Conservation (phyloP, 2,329 filamentous ascomycete species). For the Graphilbum sp. region DNA sequence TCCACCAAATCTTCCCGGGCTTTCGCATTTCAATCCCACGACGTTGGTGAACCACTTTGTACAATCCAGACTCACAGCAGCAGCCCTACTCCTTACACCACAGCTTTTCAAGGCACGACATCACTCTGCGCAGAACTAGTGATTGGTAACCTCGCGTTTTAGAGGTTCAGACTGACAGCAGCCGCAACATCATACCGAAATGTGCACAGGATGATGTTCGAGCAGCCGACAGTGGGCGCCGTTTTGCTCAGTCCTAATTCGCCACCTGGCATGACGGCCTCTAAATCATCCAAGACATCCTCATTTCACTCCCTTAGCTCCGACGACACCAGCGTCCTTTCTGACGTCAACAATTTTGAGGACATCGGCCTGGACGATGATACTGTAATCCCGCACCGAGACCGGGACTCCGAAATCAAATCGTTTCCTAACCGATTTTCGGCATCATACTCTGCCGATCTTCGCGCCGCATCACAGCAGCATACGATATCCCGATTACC, state of each 20-base stretch:
- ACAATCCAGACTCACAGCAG: too few relatives aligned
- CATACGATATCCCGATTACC: neutral
- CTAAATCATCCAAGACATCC: constrained; percentile 82
- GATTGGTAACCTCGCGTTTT: too few relatives aligned
- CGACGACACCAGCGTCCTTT: constrained; percentile 52
- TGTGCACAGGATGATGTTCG: constrained; percentile 28
- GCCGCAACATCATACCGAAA: too few relatives aligned
- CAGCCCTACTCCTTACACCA: neutral
- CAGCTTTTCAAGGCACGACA: constrained; percentile 12
- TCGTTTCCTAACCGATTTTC: constrained; percentile 31
- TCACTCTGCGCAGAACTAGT: too few relatives aligned
- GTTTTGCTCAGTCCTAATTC: constrained; percentile 39
- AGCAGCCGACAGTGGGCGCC: constrained; percentile 21
- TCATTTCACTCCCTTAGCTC: constrained; percentile 69
- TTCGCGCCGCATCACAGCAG: constrained; percentile 18
- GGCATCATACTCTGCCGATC: constrained; percentile 26
- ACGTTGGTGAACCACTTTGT: too few relatives aligned
- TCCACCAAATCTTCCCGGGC: neutral
- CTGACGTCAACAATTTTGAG: constrained; percentile 74
- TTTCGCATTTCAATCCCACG: too few relatives aligned
- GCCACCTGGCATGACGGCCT: constrained; percentile 61
- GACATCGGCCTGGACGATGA: constrained; percentile 74
- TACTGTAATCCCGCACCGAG: constrained; percentile 14
- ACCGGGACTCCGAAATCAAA: constrained; percentile 21
- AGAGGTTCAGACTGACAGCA: too few relatives aligned